phyloP scores from a whole-genome alignment of 306 rosid genomes.

The Astragalus glycyphyllos region DNA sequence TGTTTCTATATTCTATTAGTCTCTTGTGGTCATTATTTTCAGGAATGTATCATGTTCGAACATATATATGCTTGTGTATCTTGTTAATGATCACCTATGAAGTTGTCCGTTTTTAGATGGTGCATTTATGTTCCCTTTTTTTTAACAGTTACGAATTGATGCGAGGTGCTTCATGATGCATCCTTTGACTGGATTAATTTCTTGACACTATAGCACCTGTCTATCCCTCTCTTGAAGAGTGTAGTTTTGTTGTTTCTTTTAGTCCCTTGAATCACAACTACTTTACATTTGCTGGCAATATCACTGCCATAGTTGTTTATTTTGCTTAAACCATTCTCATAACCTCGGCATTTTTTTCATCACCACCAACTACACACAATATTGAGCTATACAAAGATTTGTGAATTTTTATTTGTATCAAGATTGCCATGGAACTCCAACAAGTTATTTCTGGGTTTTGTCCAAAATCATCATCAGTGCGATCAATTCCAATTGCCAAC shows the following conservation, averaged over 20 bases:
- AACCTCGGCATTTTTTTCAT: background rate
- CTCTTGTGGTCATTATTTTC: background rate
- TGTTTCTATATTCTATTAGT: background rate
- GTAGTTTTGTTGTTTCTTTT: background rate
- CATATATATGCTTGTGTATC: background rate
- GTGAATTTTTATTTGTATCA: background rate
- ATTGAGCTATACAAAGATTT: background rate
- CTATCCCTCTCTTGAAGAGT: background rate
- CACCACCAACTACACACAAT: background rate
- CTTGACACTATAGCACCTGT: background rate
- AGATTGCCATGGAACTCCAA: constrained; percentile 37
- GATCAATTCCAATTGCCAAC: constrained; percentile 42
- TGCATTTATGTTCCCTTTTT: background rate
- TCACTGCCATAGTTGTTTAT: background rate
- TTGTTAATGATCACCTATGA: background rate
- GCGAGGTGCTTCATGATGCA: background rate
- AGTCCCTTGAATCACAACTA: background rate
- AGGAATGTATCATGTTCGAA: background rate
- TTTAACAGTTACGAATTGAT: background rate
- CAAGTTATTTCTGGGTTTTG: constrained; percentile 42
- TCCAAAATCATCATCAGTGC: constrained; percentile 38
- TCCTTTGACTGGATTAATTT: background rate
- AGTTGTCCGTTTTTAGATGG: background rate
- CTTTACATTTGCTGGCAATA: background rate
- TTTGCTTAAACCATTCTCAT: background rate